A percentile compares a stretch with the other conserved stretches of the same genome.
Conservation (phyloP, 2,329 filamentous ascomycete species). For the Curvularia verruculosa region DNA sequence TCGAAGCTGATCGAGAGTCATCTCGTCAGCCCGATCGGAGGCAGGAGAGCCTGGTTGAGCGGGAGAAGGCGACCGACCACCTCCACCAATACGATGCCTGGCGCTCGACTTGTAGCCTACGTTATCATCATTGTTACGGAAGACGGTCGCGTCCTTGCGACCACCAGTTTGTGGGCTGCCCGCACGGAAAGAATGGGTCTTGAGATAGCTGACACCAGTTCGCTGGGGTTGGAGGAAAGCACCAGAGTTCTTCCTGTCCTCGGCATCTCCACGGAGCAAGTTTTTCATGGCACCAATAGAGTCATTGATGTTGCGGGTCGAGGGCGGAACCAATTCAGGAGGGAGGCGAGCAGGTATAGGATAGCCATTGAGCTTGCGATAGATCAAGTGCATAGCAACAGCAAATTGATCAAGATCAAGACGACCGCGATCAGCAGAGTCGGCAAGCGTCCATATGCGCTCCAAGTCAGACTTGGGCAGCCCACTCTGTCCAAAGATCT, state of each 20-base stretch:
- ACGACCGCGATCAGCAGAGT: constrained; percentile 91
- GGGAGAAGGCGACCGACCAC: constrained; percentile 77
- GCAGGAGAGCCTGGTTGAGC: constrained; percentile 60
- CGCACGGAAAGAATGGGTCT: constrained; percentile 87
- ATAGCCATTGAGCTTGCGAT: constrained; percentile 94
- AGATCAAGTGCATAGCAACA: constrained; percentile 98
- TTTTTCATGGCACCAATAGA: constrained; percentile 93
- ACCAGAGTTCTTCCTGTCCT: constrained; percentile 84
- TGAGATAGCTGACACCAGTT: constrained; percentile 97
- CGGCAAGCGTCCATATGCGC: constrained; percentile 90
- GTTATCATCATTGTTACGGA: constrained; percentile 93
- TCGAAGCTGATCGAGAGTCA: constrained; percentile 82
- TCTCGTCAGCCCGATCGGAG: constrained; percentile 73
- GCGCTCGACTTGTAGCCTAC: constrained; percentile 91
- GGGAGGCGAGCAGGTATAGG: constrained; percentile 86
- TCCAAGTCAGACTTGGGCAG: constrained; percentile 89
- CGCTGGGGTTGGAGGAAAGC: constrained; percentile 91
- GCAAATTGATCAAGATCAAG: constrained; percentile 97
- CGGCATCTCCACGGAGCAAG: constrained; percentile 86
- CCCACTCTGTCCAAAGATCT: constrained; percentile 96
- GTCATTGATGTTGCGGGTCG: constrained; percentile 88
- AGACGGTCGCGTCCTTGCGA: constrained; percentile 94
- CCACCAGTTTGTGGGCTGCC: constrained; percentile 63
- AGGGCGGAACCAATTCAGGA: constrained; percentile 90
- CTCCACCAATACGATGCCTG: constrained; percentile 75